phyloP scores from a whole-genome alignment of 2,329 filamentous ascomycete genomes.

The Pseudogymnoascus sp. region DNA sequence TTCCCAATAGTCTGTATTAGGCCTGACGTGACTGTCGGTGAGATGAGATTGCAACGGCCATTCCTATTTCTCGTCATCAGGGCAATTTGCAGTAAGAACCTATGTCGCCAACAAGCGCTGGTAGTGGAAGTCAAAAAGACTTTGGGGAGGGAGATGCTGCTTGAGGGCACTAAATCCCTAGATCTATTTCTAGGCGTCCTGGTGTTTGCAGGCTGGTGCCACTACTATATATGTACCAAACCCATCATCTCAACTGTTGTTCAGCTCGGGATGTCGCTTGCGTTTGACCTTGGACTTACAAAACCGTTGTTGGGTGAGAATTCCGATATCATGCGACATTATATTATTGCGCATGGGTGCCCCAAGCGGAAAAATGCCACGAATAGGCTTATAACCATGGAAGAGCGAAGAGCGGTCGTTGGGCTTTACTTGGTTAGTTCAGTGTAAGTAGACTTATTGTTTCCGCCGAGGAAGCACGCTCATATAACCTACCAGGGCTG shows the following conservation, averaged over 20 bases:
- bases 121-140: not conserved
- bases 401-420: slow-evolving; percentile 14
- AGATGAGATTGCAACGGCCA: not conserved
- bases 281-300: not conserved
- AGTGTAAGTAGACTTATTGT: slow-evolving; percentile 2
- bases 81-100: not conserved
- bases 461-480: not conserved
- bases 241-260: slow-evolving; percentile 3
- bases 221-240: not conserved
- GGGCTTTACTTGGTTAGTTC: slow-evolving; percentile 13
- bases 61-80: not conserved
- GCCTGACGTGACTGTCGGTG: not conserved
- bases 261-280: not conserved
- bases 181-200: not conserved
- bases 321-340: not conserved
- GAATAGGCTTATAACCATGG: slow-evolving; percentile 7
- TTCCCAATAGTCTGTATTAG: slow-evolving; percentile 13
- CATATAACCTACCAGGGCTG: not conserved
- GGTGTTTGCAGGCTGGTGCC: not conserved
- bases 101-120: not conserved
- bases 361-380: not conserved
- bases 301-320: not conserved
- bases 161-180: not conserved
- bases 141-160: not conserved
- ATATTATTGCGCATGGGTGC: not conserved